Evolutionary conservation across 2,329 filamentous ascomycete genomes (phyloP), one percentile per base, ranked within the genome.

Genomic region (Sclerotinia glacialis): DNA sequence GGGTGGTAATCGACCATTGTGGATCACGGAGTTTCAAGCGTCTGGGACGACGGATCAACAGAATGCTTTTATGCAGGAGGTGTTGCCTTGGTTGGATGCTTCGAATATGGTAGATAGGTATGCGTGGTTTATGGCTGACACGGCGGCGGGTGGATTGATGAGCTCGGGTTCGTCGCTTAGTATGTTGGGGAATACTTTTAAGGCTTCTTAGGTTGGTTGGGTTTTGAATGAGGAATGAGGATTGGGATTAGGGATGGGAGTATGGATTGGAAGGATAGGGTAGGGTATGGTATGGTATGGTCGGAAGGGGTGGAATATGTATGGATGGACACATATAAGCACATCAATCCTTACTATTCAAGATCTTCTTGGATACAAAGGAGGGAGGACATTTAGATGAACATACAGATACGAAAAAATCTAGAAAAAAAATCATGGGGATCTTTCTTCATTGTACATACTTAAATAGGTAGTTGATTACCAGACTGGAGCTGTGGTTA

Each of bases 1-100:
- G 26, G 74, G 72, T 44, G 71, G 65, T 12, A 64, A 61, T 23
- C 55, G 56, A n/a, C 73, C 75, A 18, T 71, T 82, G 58, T 82
- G 77, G 78, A 72, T 82, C 28, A 81, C 79, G n/a, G 81, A 83
- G 72, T 79, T 79, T 66, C 71, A 76, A 44, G 74, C 72, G 12
- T 73, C 70, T 50, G 75, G 74, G 16, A 70, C 71, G 2, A 50
- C 54, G 7, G 76, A 77, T 56, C 70, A 75, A 49, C 70, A 79
- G 68, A 73, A 71, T 49, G 68, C 66, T 4, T 82, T 81, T 73
- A 72, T 83, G 37, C 44, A 76, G 64, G 71, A 72, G 8, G 79
- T 80, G 50, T 76, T 81, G 71, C 75, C 77, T 3, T 82, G 77
- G 76, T 76, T 82, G 69, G 80, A 81, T 69, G 71, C 71, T 50